Base-by-base conservation (phyloP, 2,329 filamentous ascomycete genomes). In the Fusarium devonianum region DNA sequence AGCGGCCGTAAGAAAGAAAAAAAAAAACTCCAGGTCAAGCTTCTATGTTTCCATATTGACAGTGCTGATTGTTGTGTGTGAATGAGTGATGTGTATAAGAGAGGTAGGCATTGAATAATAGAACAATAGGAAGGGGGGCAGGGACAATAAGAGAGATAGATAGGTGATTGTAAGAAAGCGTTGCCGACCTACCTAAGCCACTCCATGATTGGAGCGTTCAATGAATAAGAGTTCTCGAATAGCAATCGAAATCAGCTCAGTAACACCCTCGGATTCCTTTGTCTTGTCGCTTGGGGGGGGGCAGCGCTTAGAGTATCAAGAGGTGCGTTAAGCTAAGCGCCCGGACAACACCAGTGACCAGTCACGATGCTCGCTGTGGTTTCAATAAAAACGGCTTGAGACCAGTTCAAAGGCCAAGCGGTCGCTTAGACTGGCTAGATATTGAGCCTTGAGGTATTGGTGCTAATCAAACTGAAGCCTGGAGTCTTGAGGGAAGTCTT, bases 61-160 rank as follows among this genome's bases (percentile, higher is more conserved):
- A 30, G 35, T 51, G 35, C 35, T 53, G 44, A 39, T 50, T 54
- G 54, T 38, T 53, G 21, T 56, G 48, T 43, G 47, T 43, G 45
- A 32, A 46, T 23, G 21, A 41, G 44, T n/a, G 39, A 40, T 48
- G 50, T 53, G 43, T 54, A 34, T 37, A 50, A 53, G 36, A 44
- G 12, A 43, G 14, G 21, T 34, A 51, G 25, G 17, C 17, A 25
- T 23, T 40, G 44, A 45, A 62, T 49, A 66, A 59, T 49, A 48
- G 43, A 47, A 51, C 32, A 51, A 51, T 44, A 43, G 32, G 49
- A 48, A 39, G 54, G 53, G 50, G 21, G 40, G 52, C 49, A 53
- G 57, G 40, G 44, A 62, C 62, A 67, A 67, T 67, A 67, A 65
- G 53, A 62, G 30, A 46, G 33, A 43, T n/a, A 38, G n/a, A n/a